Percentiles rank a stretch among this genome's conserved stretches.
These are phyloP conservation scores for Mycena belliarum DNA, from an alignment of 768 basidiomycete genomes.

Conservation along the genomic window DNA sequence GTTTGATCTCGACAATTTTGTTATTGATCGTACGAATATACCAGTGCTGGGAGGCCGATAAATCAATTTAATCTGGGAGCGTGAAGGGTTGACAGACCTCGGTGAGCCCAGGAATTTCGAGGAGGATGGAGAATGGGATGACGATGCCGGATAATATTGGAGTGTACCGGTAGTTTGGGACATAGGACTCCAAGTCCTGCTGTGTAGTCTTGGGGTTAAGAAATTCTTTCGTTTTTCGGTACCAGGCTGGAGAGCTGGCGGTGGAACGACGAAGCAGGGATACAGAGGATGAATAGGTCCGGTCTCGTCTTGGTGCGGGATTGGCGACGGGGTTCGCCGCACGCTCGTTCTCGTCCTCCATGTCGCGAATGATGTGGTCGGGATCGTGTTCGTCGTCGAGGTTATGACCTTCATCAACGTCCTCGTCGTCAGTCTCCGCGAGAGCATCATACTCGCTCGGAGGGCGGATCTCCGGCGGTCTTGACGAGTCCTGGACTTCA, in stretches of 20 bases:
- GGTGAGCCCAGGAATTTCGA: constrained; percentile 80
- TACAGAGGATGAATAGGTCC: constrained; percentile 16
- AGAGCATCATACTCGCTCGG: constrained; percentile 1
- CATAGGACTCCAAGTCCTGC: constrained; percentile 31
- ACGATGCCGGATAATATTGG: constrained; percentile 69
- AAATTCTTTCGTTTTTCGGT: constrained; percentile 8
- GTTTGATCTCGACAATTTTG: constrained; percentile 44
- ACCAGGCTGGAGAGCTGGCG: constrained; percentile 12
- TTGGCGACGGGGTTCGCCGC: neutral
- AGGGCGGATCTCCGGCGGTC: neutral
- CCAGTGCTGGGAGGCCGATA: constrained; percentile 46
- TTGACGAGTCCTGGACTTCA: neutral
- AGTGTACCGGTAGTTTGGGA: constrained; percentile 61
- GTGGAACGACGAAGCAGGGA: neutral
- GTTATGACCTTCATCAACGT: constrained; percentile 14
- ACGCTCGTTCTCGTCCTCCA: constrained; percentile 14
- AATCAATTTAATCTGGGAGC: neutral
- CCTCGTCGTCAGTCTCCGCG: constrained; percentile 12
- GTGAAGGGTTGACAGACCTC: constrained; percentile 29
- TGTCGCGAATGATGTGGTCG: constrained; percentile 19
- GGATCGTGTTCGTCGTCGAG: constrained; percentile 14
- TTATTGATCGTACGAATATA: constrained; percentile 58
- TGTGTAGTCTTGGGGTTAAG: constrained; percentile 27
- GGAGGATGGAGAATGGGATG: constrained; percentile 77
- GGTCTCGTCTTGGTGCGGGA: constrained; percentile 2